These are phyloP conservation scores for Puccinia hordei DNA, from an alignment of 1,284 basidiomycete genomes.

Conservation along the genomic window DNA sequence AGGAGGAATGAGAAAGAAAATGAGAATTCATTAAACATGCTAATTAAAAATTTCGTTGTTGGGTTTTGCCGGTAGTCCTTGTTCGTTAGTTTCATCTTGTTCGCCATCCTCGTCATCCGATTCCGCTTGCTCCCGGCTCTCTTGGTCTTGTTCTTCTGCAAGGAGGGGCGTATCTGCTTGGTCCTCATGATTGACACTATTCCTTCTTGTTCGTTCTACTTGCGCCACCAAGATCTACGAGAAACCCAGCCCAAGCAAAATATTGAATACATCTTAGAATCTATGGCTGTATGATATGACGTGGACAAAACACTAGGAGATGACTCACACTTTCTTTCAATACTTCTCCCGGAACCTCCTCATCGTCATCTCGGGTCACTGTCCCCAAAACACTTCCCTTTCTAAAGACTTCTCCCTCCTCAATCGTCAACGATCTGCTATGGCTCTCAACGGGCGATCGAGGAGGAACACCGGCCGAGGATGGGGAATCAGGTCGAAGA, in stretches of 20 bases:
- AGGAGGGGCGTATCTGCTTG: constrained; percentile 60
- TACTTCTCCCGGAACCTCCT: constrained; percentile 39
- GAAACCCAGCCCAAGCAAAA: constrained; percentile 41
- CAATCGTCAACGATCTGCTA: constrained; percentile 54
- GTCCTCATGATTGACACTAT: constrained; percentile 16
- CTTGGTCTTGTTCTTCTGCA: constrained; percentile 59
- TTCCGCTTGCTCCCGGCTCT: constrained; percentile 2
- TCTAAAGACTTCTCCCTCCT: constrained; percentile 76
- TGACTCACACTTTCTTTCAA: constrained; percentile 63
- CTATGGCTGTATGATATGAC: constrained; percentile 62
- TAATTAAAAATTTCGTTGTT: no score
- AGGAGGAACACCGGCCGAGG: not conserved
- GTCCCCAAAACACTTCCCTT: constrained; percentile 71
- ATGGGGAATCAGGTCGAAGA: not conserved
- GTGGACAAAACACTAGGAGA: not conserved
- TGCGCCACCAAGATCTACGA: constrained; percentile 50
- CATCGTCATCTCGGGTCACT: constrained; percentile 68
- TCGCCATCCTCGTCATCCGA: not conserved
- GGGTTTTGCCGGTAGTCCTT: no score
- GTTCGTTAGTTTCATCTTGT: not conserved
- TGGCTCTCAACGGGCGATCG: constrained; percentile 55
- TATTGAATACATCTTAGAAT: constrained; percentile 30
- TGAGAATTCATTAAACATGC: no score
- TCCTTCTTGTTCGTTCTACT: constrained; percentile 46
- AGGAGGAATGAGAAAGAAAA: no score